phyloP scores from a whole-genome alignment of 164 flowering plant genomes.

The Tinospora cordifolia region DNA sequence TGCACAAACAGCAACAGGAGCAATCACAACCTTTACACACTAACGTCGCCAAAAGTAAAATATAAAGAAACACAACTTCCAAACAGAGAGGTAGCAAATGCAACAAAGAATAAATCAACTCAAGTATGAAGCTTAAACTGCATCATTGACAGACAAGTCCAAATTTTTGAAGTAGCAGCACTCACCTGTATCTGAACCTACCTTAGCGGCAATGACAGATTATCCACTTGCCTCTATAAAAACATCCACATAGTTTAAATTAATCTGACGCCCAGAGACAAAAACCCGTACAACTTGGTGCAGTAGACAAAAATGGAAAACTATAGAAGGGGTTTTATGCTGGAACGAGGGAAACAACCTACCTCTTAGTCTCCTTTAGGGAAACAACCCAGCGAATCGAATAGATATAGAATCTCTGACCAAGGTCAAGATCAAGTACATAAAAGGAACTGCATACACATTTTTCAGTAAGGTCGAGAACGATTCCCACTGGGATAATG shows the following conservation, averaged over 20 bases:
- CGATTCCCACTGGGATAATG: constrained; percentile 76
- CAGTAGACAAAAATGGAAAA: constrained; percentile 12
- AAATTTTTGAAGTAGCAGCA: constrained; percentile 36
- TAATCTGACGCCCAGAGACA: constrained; percentile 35
- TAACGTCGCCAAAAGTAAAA: neutral
- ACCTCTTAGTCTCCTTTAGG: constrained; percentile 31
- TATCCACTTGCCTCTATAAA: constrained; percentile 88
- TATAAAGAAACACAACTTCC: neutral
- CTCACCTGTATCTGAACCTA: constrained; percentile 94
- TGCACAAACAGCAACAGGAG: neutral
- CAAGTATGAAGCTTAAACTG: neutral
- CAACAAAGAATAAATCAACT: neutral
- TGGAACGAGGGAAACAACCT: constrained; percentile 31
- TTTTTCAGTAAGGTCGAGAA: constrained; percentile 71
- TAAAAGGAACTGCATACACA: constrained; percentile 23
- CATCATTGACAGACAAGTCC: neutral
- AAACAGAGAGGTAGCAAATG: neutral
- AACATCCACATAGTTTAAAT: constrained; percentile 56
- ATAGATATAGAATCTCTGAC: constrained; percentile 19
- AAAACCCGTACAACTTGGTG: constrained; percentile 23
- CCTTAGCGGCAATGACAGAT: constrained; percentile 75
- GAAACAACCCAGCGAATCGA: constrained; percentile 22
- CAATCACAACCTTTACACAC: neutral
- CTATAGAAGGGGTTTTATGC: constrained; percentile 18
- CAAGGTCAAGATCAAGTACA: constrained; percentile 42